Percentiles rank a stretch among this genome's conserved stretches.
phyloP scores from a whole-genome alignment of 768 basidiomycete species.

The Leccinum pellstonianum region DNA sequence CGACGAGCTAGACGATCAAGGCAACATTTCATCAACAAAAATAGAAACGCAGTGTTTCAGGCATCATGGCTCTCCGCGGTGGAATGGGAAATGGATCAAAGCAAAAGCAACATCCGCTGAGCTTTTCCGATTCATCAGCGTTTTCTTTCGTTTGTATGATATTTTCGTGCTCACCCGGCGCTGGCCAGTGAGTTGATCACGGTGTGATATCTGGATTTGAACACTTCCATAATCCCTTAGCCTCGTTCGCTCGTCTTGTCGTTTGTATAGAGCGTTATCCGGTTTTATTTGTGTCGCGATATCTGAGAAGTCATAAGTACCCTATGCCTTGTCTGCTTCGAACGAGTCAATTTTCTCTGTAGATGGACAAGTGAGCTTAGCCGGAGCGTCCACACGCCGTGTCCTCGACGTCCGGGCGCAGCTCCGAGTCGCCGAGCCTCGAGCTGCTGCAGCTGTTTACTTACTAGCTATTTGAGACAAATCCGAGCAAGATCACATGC shows the following conservation, averaged over 20 bases:
- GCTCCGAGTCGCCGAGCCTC: too few relatives aligned
- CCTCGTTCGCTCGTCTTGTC: background rate
- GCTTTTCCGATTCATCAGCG: background rate
- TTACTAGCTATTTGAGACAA: too few relatives aligned
- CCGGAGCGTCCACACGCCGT: too few relatives aligned
- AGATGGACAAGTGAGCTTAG: too few relatives aligned
- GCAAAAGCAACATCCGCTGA: background rate
- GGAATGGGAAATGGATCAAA: background rate
- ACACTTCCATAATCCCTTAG: background rate
- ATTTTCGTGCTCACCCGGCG: background rate
- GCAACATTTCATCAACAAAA: too few relatives aligned
- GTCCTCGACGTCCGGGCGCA: too few relatives aligned
- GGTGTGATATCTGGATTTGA: background rate
- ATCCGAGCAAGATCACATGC: too few relatives aligned
- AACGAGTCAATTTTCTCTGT: too few relatives aligned
- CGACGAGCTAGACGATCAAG: too few relatives aligned
- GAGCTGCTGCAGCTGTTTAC: too few relatives aligned
- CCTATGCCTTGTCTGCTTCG: too few relatives aligned
- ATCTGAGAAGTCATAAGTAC: too few relatives aligned
- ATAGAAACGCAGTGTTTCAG: background rate
- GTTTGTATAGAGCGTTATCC: background rate
- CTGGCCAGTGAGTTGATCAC: background rate
- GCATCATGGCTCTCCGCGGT: background rate
- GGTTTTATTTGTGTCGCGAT: background rate
- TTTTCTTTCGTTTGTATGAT: background rate